phyloP scores from a whole-genome alignment of 441 rosid genomes.

The Populus hybrid region DNA sequence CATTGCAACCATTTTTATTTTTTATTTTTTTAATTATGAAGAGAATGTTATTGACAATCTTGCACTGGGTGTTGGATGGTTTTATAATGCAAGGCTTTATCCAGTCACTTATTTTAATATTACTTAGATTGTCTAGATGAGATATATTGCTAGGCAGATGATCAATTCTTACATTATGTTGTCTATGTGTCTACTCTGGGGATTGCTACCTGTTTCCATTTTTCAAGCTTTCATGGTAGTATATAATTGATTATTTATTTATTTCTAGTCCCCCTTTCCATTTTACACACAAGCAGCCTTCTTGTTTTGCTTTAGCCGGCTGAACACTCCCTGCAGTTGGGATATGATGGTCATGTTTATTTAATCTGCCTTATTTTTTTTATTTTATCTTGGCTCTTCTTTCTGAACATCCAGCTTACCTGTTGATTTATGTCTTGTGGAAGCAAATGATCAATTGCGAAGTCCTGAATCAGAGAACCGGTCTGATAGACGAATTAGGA shows the following conservation, averaged over 20 bases:
- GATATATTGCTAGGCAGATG: neutral
- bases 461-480: constrained; percentile 55
- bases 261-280: neutral
- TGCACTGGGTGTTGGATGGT: neutral
- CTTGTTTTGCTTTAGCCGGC: neutral
- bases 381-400: neutral
- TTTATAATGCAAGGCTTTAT: neutral
- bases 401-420: constrained; percentile 5
- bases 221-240: neutral
- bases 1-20: neutral
- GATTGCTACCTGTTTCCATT: neutral
- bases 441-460: constrained; percentile 51
- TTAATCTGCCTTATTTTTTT: neutral
- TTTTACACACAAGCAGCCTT: neutral
- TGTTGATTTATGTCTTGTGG: constrained; percentile 21
- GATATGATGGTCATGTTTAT: neutral
- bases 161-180: neutral
- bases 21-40: neutral
- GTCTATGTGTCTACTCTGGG: neutral
- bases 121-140: neutral
- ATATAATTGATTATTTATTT: neutral
- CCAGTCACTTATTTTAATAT: neutral
- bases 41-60: neutral
- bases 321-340: neutral
- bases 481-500: constrained; percentile 60